Base-by-base conservation (phyloP, 139 green algal genomes). In the Haematococcus lacustris region DNA sequence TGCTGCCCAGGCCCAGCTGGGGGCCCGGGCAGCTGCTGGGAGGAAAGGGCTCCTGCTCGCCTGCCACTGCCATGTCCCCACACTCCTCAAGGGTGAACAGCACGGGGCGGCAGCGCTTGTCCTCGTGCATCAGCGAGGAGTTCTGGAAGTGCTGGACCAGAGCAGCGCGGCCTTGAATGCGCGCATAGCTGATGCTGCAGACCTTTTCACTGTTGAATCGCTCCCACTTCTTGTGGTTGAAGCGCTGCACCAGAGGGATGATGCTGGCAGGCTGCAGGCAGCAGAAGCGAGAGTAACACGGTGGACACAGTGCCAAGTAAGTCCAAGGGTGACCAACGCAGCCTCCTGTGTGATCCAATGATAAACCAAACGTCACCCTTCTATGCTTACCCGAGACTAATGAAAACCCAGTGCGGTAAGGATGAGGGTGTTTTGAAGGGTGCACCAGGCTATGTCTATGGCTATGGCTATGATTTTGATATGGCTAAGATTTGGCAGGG, bases 131-230 rank as follows among this genome's bases (percentile, higher is more conserved):
- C 59, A 98, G 87, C 66, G 74, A 91, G 40, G 86, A 95, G 90
- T 98, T 98, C 53, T 85, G 92, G 76, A 98, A 98, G 87, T 98
- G 94, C 28, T 88, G 83, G 25, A 98, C 84, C 34, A 98, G 88
- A 2, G 91, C 87, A 17, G 81, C 68, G 67, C 94, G 92, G 73
- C 91, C 91, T 78, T 96, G 88, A 73, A 98, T 98, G 73, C 94
- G 91, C 5, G 90, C 94, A 73, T 98, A 98, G 43, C 88, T 88
- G 73, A 98, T 91, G 78, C 76, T 79, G 84, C 93, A 97, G 38
- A 98, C 80, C 80, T 98, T 97, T 79, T 96, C 92, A 60, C 78
- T 93, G 88, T 98, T 98, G 86, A 98, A 98, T 51, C 93, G 91
- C 71, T 97, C 93, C 94, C 94, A 98, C 73, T 90, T 90, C 78